Evolutionary conservation across 2,329 filamentous ascomycete genomes (phyloP).

Genomic region (Tolypocladium guangdongense): DNA sequence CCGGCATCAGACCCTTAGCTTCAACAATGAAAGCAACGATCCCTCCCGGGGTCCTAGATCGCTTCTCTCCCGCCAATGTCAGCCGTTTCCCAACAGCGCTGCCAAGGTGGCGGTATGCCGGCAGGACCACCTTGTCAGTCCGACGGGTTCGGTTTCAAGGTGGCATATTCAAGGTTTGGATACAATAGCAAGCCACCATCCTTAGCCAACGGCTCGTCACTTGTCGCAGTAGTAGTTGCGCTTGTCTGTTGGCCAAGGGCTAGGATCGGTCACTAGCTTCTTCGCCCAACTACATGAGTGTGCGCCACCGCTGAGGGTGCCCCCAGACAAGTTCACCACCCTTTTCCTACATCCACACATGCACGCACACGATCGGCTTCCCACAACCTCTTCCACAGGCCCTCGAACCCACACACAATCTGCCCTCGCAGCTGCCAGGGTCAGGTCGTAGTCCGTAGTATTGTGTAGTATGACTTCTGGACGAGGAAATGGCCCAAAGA

Average conservation of each 20-base stretch:
- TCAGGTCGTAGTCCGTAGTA: too few relatives aligned
- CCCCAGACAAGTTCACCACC: too few relatives aligned
- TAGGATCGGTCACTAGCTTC: background rate
- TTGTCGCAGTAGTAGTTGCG: background rate
- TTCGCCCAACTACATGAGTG: background rate
- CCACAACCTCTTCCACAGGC: too few relatives aligned
- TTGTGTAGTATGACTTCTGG: too few relatives aligned
- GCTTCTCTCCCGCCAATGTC: background rate
- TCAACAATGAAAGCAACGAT: too few relatives aligned
- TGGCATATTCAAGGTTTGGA: background rate
- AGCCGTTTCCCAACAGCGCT: background rate
- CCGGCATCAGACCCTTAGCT: too few relatives aligned
- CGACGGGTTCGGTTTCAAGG: background rate
- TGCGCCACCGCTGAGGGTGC: background rate
- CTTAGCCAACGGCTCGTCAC: background rate
- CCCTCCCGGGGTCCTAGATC: background rate
- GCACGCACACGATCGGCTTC: too few relatives aligned
- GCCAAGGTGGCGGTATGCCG: background rate
- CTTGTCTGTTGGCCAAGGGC: background rate
- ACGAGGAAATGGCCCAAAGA: too few relatives aligned
- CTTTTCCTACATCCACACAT: too few relatives aligned
- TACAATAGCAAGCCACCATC: too few relatives aligned
- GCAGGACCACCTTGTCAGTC: background rate
- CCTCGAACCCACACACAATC: too few relatives aligned
- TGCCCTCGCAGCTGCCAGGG: too few relatives aligned